Conservation (phyloP, 2,329 filamentous ascomycete genomes). For the Diatrype stigma region DNA sequence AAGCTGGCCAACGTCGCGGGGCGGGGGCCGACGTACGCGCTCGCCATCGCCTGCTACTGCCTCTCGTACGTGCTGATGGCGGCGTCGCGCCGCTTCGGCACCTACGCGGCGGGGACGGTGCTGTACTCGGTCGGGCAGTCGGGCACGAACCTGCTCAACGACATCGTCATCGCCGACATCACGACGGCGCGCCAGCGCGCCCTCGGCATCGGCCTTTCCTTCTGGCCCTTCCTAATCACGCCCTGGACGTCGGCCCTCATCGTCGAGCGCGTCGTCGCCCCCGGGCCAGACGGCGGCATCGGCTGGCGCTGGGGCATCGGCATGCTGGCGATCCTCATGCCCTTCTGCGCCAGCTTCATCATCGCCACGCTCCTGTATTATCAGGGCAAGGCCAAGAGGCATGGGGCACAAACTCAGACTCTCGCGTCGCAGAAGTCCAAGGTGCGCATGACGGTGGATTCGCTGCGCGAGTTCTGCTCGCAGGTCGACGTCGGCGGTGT, state of each 20-base stretch:
- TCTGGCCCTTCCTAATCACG: slow-evolving; percentile 41
- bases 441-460: slow-evolving; percentile 14
- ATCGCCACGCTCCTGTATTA: slow-evolving; percentile 45
- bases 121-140: slow-evolving; percentile 58
- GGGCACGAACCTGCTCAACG: slow-evolving; percentile 56
- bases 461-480: slow-evolving; percentile 31
- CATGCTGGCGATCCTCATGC: slow-evolving; percentile 52
- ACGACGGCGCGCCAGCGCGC: slow-evolving; percentile 48
- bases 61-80: slow-evolving; percentile 57
- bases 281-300: slow-evolving; percentile 31
- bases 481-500: slow-evolving; percentile 38
- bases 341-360: slow-evolving; percentile 45
- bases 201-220: slow-evolving; percentile 43
- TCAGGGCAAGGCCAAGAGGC: slow-evolving; percentile 43
- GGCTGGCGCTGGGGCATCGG: slow-evolving; percentile 56
- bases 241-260: slow-evolving; percentile 52
- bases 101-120: slow-evolving; percentile 50
- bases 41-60: slow-evolving; percentile 50
- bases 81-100: slow-evolving; percentile 45
- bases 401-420: too few species aligned
- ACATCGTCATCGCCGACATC: slow-evolving; percentile 62
- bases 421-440: slow-evolving; percentile 27
- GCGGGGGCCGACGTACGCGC: slow-evolving; percentile 55
- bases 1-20: slow-evolving; percentile 60
- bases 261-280: slow-evolving; percentile 33